phyloP scores from a whole-genome alignment of 2,329 filamentous ascomycete species.

The Diaporthe velutina region DNA sequence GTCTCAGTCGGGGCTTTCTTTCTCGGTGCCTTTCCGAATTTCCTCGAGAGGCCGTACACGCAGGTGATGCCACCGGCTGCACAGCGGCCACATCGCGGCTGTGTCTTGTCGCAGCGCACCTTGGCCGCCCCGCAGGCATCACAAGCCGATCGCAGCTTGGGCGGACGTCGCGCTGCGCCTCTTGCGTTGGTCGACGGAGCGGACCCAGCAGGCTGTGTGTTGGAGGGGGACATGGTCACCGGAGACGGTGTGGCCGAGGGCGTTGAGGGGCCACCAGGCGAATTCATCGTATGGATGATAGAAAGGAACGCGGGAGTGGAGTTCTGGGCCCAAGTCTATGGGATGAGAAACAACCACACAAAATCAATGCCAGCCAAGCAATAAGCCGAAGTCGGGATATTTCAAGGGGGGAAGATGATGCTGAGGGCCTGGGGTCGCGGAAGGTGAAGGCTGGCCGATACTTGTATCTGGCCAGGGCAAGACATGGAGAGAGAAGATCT shows the following conservation, averaged over 20 bases:
- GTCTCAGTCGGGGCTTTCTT: slow-evolving; percentile 37
- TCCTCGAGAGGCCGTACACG: slow-evolving; percentile 39
- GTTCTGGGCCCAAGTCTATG: neutral
- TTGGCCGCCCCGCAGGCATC: slow-evolving; percentile 41
- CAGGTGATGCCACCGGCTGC: slow-evolving; percentile 38
- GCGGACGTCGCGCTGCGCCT: slow-evolving; percentile 33
- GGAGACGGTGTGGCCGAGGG: slow-evolving; percentile 33
- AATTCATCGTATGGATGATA: slow-evolving; percentile 24
- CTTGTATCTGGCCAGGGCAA: slow-evolving; percentile 35
- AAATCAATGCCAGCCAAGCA: neutral
- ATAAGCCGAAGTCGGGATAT: neutral
- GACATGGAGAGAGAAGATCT: slow-evolving; percentile 6
- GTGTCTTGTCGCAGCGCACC: slow-evolving; percentile 40
- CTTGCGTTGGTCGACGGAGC: slow-evolving; percentile 34
- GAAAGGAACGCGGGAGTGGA: neutral
- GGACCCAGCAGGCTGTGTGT: slow-evolving; percentile 11
- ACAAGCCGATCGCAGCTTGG: slow-evolving; percentile 40
- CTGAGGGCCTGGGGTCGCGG: slow-evolving; percentile 26
- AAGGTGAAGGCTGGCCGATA: slow-evolving; percentile 34
- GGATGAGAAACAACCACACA: neutral
- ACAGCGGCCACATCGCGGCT: slow-evolving; percentile 38
- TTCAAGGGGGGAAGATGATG: neutral
- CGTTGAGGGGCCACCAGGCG: slow-evolving; percentile 29
- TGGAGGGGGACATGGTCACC: slow-evolving; percentile 29
- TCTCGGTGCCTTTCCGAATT: slow-evolving; percentile 39